A percentile compares a stretch with the other conserved stretches of the same genome.
These are phyloP conservation scores for Pyrus communis DNA, from an alignment of 306 rosid species.

Conservation along the genomic window DNA sequence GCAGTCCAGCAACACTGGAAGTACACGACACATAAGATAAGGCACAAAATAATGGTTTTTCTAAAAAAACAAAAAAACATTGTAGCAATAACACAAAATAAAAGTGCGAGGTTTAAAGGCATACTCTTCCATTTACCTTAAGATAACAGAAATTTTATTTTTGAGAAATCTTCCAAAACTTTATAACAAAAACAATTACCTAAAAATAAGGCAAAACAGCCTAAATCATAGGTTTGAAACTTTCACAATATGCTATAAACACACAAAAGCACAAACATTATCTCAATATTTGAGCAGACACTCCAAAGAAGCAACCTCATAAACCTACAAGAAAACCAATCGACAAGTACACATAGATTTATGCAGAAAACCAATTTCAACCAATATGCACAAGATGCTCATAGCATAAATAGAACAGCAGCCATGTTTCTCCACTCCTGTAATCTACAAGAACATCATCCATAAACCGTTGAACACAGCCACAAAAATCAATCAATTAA, in stretches of 20 bases:
- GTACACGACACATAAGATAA: neutral
- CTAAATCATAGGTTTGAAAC: neutral
- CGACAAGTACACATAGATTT: neutral
- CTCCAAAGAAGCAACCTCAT: neutral
- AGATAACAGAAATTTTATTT: neutral
- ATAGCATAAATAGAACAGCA: neutral
- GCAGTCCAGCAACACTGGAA: neutral
- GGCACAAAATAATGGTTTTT: neutral
- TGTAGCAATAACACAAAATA: neutral
- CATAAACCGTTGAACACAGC: neutral
- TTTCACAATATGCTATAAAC: neutral
- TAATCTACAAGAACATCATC: conserved; percentile 8
- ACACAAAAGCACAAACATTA: neutral
- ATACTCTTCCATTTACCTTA: neutral
- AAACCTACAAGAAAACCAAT: neutral
- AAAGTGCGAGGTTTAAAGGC: neutral
- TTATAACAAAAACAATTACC: neutral
- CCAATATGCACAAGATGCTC: conserved; percentile 1
- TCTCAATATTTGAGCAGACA: neutral
- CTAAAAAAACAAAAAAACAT: neutral
- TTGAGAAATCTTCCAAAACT: neutral
- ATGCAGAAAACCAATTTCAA: conserved; percentile 1
- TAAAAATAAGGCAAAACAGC: neutral
- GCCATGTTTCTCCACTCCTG: neutral
- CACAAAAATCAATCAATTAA: neutral